Evolutionary conservation across 129 eudicot genomes (phyloP), one percentile per base, ranked within the genome.

Genomic region (Deinandra increscens): DNA sequence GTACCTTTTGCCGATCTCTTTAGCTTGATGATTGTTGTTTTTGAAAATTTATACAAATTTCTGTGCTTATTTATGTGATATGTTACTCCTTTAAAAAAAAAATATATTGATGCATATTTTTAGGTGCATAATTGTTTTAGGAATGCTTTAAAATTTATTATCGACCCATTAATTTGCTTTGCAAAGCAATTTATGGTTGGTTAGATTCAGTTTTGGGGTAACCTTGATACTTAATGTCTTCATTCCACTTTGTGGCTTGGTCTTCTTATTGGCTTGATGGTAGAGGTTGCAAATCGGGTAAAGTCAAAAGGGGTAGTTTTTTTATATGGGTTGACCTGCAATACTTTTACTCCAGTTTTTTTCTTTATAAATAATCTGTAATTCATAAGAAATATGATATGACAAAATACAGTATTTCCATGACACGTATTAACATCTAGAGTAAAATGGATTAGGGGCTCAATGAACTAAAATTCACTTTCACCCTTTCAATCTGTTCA

Each of bases 191-290:
- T 12, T 59, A 59, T 31, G 39, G 64, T 14, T 58, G 63, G 12
- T 29, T 29, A 58, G 58, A 7, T 58, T 58, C 11, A 58, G 39
- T 58, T 58, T 58, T 29, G 19, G 64, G 64, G 39, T 58, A 18
- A 58, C 20, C 15, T 29, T 13, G 64, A 31, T 58, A 31, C 18
- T 58, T 14, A 0, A 55, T 34, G 1, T 22, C 15, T 26, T 26
- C 31, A 26, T 26, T 26, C 31, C 31, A 26, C 31, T 26, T 26
- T 26, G 1, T 26, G 3, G 31, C 31, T 26, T 26, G 31, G 31
- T 26, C 31, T 26, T 26, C 31, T 26, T 26, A 26, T 26, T 26
- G 31, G 31, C 3, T 54, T 54, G 61, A 54, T 20, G 9, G 36
- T 54, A 54, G 61, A 54, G 34, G 60, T 54, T 34, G 13, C 13